phyloP scores from a whole-genome alignment of 108 stramenopile species.

The Fragilaria radians region DNA sequence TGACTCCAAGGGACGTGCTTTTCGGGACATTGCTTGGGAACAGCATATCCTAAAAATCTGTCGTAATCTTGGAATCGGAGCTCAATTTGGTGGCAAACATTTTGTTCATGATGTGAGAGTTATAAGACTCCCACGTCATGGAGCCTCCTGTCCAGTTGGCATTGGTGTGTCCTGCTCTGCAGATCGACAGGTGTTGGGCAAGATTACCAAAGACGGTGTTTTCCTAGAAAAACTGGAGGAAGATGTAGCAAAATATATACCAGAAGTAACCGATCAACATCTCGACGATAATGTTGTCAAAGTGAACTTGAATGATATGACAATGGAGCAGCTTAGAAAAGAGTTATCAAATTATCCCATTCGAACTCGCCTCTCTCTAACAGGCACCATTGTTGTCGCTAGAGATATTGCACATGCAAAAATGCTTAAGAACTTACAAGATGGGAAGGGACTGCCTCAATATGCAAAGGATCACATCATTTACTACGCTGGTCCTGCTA shows the following conservation, averaged over 20 bases:
- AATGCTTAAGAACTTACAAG: conserved; percentile 84
- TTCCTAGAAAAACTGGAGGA: conserved; percentile 90
- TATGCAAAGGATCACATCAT: conserved; percentile 94
- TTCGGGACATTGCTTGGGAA: conserved; percentile 90
- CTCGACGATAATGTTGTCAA: conserved; percentile 56
- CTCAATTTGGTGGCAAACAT: conserved; percentile 97
- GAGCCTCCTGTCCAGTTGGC: conserved; percentile 94
- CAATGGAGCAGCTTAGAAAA: conserved; percentile 81
- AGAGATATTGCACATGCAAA: conserved; percentile 97
- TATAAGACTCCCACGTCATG: conserved; percentile 90
- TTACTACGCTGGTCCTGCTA: conserved; percentile 96
- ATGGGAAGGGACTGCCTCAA: conserved; percentile 89
- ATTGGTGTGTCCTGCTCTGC: conserved; percentile 96
- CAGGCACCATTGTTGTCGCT: conserved; percentile 93
- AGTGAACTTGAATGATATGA: conserved; percentile 82
- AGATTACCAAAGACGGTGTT: conserved; percentile 92
- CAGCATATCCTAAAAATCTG: conserved; percentile 84
- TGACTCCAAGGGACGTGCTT: conserved; percentile 84
- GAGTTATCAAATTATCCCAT: conserved; percentile 79
- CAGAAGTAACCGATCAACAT: conserved; percentile 77
- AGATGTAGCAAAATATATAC: conserved; percentile 89
- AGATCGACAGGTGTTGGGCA: conserved; percentile 92
- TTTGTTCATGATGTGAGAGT: conserved; percentile 97
- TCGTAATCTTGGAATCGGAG: conserved; percentile 90
- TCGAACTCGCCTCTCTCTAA: conserved; percentile 76